Base-by-base conservation (phyloP, 768 basidiomycete genomes). In the Favolaschia claudopus region DNA sequence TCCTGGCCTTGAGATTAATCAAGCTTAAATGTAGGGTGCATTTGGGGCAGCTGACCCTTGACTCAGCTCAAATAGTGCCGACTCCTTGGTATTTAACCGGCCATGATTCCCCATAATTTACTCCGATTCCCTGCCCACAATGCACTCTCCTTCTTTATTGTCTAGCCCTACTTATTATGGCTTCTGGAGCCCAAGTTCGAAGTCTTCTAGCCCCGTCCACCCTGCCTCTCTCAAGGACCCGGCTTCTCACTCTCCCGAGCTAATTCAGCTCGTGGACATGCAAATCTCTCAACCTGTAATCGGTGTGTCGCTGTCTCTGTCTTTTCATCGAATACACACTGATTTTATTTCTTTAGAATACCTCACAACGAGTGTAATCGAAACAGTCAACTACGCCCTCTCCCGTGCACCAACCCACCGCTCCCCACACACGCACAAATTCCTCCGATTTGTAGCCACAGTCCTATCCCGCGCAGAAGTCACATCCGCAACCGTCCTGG, bases 301-400 rank as follows among this genome's bases (percentile, higher is more conserved):
- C 51, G 89, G 91, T 92, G 64, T 40, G 88, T 82, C 4, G 4
- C 17, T 10, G 39, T 25, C 29, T 51, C 22, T 28, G 25, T 19
- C 27, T 22, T 9, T 14, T 47, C 34, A 28, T 58, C 22, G 28
- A 31, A 10, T 37, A 12, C 20, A 17, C 44, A 5, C 32, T 42
- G 2, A 24, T 55, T 31, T 22, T 60, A 40, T n/a, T n/a, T 40
- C 39, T 44, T 19, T 62, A 92, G 91, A 92, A 56, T 87, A 89
- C 73, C 76, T 89, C 54, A 82, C 89, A 13, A 89, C 91, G 71
- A 79, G 74, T 22, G 87, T 91, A 8, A 75, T 82, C 7, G 89
- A 92, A 58, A 87, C 89, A 0, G 91, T 92, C 50, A 88, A 91
- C 74, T 90, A 82, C 68, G 89, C 90, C 14, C 84, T 92, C 74